Evolutionary conservation across 352 stramenopile species (phyloP).

Genomic region (Phytophthora cactorum): DNA sequence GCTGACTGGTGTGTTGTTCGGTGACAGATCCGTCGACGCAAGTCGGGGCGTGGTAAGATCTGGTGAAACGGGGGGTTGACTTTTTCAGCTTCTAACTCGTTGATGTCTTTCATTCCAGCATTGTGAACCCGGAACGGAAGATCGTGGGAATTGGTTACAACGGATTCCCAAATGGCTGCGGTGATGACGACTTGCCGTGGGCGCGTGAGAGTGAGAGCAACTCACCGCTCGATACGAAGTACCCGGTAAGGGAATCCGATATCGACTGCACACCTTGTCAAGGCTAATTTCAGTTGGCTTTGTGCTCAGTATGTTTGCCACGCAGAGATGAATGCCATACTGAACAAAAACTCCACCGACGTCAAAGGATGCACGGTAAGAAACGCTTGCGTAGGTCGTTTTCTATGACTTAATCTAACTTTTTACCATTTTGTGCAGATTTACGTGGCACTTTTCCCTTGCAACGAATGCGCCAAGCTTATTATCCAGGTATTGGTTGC

Average conservation of each 20-base stretch:
- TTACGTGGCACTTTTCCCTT: conserved; percentile 99
- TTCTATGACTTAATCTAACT: conserved; percentile 6
- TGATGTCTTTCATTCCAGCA: conserved; percentile 45
- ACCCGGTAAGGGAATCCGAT: conserved; percentile 62
- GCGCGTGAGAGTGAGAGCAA: conserved; percentile 63
- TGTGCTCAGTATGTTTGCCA: conserved; percentile 95
- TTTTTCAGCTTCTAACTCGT: conserved; percentile 1
- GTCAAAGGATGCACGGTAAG: conserved; percentile 91
- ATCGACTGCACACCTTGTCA: background rate
- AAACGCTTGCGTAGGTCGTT: background rate
- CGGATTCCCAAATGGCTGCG: conserved; percentile 96
- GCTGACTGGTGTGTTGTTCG: background rate
- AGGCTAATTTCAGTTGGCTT: conserved; percentile 6
- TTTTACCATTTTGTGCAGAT: conserved; percentile 59
- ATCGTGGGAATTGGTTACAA: conserved; percentile 99
- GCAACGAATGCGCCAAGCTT: conserved; percentile 99
- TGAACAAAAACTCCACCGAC: conserved; percentile 98
- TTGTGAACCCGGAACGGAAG: conserved; percentile 95
- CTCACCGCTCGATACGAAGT: conserved; percentile 94
- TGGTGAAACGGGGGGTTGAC: background rate
- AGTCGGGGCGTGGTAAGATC: conserved; percentile 93
- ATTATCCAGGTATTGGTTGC: conserved; percentile 93
- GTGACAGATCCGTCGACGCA: conserved; percentile 95
- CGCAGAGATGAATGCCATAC: conserved; percentile 99
- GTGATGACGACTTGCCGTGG: conserved; percentile 96